Percentiles rank a stretch among this genome's conserved stretches.
Evolutionary conservation across 768 basidiomycete species (phyloP).

Genomic region (Macrolepiota albuminosa): DNA sequence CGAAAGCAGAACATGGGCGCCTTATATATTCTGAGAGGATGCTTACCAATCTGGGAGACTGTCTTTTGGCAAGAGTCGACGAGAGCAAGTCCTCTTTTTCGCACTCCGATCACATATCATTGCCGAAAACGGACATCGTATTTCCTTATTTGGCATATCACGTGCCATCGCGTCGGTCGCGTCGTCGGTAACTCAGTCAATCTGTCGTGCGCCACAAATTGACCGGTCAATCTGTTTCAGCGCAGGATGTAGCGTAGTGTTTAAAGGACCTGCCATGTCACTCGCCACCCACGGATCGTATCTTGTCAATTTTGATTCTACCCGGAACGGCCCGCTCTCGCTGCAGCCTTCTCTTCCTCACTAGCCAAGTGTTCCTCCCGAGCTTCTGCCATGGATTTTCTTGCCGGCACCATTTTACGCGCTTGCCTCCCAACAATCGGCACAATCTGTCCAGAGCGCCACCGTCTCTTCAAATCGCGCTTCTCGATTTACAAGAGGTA

Average conservation of each 20-base stretch:
- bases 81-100: slow-evolving; percentile 12
- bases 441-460: slow-evolving; percentile 10
- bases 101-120: slow-evolving; percentile 18
- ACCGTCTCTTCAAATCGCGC: slow-evolving; percentile 3
- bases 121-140: slow-evolving; percentile 16
- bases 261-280: slow-evolving; percentile 9
- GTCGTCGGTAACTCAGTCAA: slow-evolving; percentile 17
- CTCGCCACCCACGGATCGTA: slow-evolving; percentile 6
- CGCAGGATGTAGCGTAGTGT: slow-evolving; percentile 7
- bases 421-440: background rate
- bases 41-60: slow-evolving; percentile 34
- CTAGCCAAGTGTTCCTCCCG: slow-evolving; percentile 4
- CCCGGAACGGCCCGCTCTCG: slow-evolving; percentile 15
- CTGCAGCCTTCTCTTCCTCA: slow-evolving; percentile 9
- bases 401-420: background rate
- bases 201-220: slow-evolving; percentile 25
- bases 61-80: slow-evolving; percentile 13
- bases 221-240: slow-evolving; percentile 15
- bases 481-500: slow-evolving; percentile 10
- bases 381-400: slow-evolving; percentile 7
- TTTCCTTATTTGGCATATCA: slow-evolving; percentile 20
- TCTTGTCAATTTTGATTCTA: slow-evolving; percentile 14
- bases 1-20: slow-evolving; percentile 20
- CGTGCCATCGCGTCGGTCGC: slow-evolving; percentile 14
- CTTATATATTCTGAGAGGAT: slow-evolving; percentile 33